Evolutionary conservation across 2,329 filamentous ascomycete genomes (phyloP), one percentile per base, ranked within the genome.

Genomic region (Chaetomium globosum): DNA sequence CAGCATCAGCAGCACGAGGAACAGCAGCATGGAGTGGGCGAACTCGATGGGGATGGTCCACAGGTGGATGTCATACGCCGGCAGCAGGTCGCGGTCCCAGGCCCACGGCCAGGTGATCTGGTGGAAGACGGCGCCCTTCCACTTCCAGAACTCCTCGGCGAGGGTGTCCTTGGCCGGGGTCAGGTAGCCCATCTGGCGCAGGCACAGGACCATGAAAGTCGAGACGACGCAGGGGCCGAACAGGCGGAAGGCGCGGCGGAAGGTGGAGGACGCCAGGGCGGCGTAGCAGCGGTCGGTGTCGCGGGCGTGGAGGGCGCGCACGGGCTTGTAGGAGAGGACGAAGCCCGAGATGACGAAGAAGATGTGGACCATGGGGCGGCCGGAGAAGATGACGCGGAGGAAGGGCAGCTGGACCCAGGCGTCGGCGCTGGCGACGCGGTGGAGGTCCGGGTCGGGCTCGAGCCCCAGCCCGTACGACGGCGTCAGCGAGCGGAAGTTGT

Each of bases 321-420:
- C 71, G 2, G 81, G 78, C 67, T 80, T 80, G 68, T 78, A 77
- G 8, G 80, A 77, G 26, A 83, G 75, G 3, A 78, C 81, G 66
- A 80, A 82, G 46, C 82, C 81, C 1, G 81, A 83, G 43, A 83
- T 80, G 68, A 83, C 77, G 72, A 83, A 83, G 72, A 83, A 83
- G 55, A 83, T 77, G 69, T 81, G 78, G 2, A 83, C 81, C 79
- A 81, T 81, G 9, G 80, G 79, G 21, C 78, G 76, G 21, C 80
- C 80, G 19, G 78, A 78, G 68, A 76, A 80, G 23, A 82, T 61
- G 31, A 81, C 73, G 61, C 80, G 77, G 8, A 81, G 13, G 59
- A 80, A 79, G 1, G 81, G 81, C 16, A 82, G 72, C 70, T 83
- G 81, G 23, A 82, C 67, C 16, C 71, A 72, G 6, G 75, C 76